Conservation (phyloP, 2,329 filamentous ascomycete genomes). For the Fusarium verrucosum region DNA sequence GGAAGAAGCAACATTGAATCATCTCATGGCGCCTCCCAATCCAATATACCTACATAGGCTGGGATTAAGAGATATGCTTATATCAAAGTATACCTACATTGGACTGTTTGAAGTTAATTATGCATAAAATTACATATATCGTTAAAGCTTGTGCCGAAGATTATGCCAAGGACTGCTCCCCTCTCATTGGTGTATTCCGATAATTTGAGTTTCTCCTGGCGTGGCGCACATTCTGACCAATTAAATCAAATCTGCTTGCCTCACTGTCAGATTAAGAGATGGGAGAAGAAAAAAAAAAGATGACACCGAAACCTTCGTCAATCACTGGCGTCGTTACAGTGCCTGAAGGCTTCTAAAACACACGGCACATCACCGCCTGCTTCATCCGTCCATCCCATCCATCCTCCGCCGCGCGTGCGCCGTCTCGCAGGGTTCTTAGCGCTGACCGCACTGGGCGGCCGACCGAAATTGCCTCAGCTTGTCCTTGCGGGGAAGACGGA, state of each 20-base stretch:
- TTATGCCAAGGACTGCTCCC: too few relatives aligned
- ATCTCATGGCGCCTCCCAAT: too few relatives aligned
- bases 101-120: too few relatives aligned
- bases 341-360: neutral
- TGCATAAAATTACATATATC: too few relatives aligned
- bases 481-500: conserved; percentile 20
- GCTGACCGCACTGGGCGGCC: conserved; percentile 1
- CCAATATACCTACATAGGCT: too few relatives aligned
- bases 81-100: too few relatives aligned
- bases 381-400: neutral
- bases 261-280: neutral
- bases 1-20: too few relatives aligned
- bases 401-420: neutral
- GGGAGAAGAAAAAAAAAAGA: conserved; percentile 4
- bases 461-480: conserved; percentile 20
- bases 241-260: neutral
- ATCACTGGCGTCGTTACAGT: neutral
- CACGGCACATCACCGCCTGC: neutral
- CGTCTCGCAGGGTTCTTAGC: conserved; percentile 2
- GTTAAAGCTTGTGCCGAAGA: too few relatives aligned
- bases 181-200: neutral
- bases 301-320: neutral
- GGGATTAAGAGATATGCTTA: too few relatives aligned
- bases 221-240: neutral
- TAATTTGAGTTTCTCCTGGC: neutral